phyloP scores from a whole-genome alignment of 129 eudicot species.

The Centaurea solstitialis region DNA sequence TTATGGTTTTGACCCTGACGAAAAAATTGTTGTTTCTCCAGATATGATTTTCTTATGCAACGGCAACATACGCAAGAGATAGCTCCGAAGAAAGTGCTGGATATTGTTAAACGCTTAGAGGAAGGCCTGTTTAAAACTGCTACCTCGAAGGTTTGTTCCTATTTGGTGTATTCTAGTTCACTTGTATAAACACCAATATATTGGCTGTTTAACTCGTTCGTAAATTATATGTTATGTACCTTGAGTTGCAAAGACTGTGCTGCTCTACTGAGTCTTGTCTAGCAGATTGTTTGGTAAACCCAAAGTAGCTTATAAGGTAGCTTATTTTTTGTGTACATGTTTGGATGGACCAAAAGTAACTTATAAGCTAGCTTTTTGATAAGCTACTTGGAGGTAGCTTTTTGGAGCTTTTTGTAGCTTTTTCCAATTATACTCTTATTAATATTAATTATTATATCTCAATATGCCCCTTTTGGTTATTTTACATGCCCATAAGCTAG shows the following conservation, averaged over 20 bases:
- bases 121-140: conserved; percentile 71
- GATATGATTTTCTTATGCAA: conserved; percentile 55
- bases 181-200: background rate
- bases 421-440: no score
- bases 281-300: no score
- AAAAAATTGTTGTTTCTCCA: conserved; percentile 33
- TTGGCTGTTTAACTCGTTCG: background rate
- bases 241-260: background rate
- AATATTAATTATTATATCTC: no score
- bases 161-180: background rate
- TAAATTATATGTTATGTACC: background rate
- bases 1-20: conserved; percentile 5
- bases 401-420: no score
- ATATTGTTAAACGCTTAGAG: conserved; percentile 69
- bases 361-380: no score
- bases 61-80: conserved; percentile 48
- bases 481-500: no score
- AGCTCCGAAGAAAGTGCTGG: conserved; percentile 46
- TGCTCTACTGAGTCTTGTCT: background rate
- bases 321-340: no score
- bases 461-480: no score
- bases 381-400: no score
- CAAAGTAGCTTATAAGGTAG: no score
- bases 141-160: conserved; percentile 51
- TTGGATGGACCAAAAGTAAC: no score